Conservation (phyloP, 2,329 filamentous ascomycete species). For the Diatrype stigma region DNA sequence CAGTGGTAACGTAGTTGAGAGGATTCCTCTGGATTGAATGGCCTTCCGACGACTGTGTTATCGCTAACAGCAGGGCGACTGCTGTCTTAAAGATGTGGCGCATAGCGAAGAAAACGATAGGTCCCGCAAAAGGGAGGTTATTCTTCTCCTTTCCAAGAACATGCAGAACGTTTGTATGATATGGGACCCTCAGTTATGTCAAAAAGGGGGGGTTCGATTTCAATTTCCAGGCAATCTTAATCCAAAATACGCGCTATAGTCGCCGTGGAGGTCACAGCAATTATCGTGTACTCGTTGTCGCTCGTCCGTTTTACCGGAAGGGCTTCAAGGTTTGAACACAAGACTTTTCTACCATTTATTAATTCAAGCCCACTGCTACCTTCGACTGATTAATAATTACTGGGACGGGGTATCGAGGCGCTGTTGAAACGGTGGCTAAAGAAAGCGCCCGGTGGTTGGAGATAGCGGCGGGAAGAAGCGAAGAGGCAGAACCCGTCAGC, state of each 20-base stretch:
- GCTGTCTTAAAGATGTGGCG: slow-evolving; percentile 23
- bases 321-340: too few relatives aligned
- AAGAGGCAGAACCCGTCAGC: too few relatives aligned
- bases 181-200: too few relatives aligned
- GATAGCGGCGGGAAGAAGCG: neutral
- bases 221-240: neutral
- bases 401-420: neutral
- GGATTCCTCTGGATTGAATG: slow-evolving; percentile 74
- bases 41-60: slow-evolving; percentile 40
- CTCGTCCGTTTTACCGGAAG: neutral
- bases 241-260: neutral
- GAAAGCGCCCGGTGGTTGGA: neutral
- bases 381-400: neutral
- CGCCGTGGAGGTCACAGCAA: neutral
- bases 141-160: slow-evolving; percentile 18
- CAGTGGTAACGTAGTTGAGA: slow-evolving; percentile 65
- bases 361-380: neutral
- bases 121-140: slow-evolving; percentile 19
- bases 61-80: slow-evolving; percentile 24
- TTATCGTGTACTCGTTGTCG: neutral
- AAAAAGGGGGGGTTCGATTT: too few relatives aligned
- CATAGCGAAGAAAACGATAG: slow-evolving; percentile 14
- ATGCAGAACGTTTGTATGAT: slow-evolving; percentile 12
- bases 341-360: neutral
- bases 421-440: neutral